These are phyloP conservation scores for Cocos nucifera DNA, from an alignment of 176 grass and related monocot species.

Conservation along the genomic window DNA sequence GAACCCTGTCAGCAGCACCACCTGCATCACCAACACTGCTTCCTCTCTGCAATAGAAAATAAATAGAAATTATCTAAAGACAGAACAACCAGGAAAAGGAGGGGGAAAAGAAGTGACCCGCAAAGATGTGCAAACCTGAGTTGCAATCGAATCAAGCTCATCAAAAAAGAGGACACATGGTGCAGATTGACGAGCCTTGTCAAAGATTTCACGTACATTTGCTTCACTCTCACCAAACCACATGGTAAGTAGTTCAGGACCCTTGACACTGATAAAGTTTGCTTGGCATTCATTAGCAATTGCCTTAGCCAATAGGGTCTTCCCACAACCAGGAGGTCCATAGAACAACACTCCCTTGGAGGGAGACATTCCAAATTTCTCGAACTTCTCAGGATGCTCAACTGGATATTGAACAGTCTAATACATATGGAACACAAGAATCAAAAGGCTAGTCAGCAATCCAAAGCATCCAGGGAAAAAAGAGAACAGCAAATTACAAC, in stretches of 20 bases:
- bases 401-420: conserved; percentile 21
- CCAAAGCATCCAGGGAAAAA: too few species aligned
- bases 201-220: conserved; percentile 21
- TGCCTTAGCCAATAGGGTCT: conserved; percentile 19
- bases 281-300: too few species aligned
- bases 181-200: conserved; percentile 21
- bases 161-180: conserved; percentile 19
- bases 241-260: conserved; percentile 18
- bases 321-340: conserved; percentile 19
- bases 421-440: too few species aligned
- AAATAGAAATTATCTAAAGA: too few species aligned
- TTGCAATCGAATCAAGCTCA: conserved; percentile 21
- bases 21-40: conserved; percentile 22
- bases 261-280: too few species aligned
- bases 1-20: conserved; percentile 23
- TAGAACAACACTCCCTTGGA: conserved; percentile 20
- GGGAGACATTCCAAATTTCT: conserved; percentile 22
- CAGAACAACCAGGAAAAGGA: too few species aligned
- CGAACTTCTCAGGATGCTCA: conserved; percentile 23
- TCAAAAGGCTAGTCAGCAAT: too few species aligned
- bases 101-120: too few species aligned
- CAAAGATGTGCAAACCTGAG: conserved; percentile 2
- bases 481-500: too few species aligned
- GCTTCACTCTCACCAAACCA: conserved; percentile 25
- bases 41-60: conserved; percentile 2